These are phyloP conservation scores for Argentina anserina DNA, from an alignment of 306 rosid species.

Conservation along the genomic window DNA sequence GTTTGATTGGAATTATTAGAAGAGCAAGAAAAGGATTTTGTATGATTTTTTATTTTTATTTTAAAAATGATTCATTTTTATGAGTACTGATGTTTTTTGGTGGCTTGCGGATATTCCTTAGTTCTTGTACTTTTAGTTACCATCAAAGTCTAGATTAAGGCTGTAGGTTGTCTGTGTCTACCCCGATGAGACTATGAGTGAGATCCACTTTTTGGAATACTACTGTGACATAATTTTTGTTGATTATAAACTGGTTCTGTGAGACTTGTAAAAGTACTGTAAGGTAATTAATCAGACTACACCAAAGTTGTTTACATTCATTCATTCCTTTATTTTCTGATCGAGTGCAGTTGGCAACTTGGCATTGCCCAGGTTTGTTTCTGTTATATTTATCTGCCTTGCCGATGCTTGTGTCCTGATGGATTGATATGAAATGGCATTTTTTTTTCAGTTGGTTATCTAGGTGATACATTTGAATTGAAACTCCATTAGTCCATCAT, in stretches of 20 bases:
- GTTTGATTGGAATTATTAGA: not conserved
- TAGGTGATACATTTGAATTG: not conserved
- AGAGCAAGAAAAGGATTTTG: not conserved
- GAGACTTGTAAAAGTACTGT: not conserved
- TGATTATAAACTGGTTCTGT: not conserved
- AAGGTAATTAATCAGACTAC: not conserved
- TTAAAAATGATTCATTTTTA: too few relatives aligned
- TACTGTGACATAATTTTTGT: not conserved
- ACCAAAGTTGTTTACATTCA: not conserved
- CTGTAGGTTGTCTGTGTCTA: slow-evolving; percentile 5
- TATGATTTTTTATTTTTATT: too few relatives aligned
- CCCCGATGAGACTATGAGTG: not conserved
- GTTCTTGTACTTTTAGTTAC: not conserved
- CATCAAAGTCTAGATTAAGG: not conserved
- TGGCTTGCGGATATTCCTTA: not conserved
- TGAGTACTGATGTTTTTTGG: not conserved
- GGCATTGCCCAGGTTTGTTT: not conserved
- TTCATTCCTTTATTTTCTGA: not conserved
- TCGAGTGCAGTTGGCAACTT: not conserved
- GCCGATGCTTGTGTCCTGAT: not conserved
- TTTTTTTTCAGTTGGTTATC: not conserved
- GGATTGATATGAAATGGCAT: not conserved
- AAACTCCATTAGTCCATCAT: not conserved
- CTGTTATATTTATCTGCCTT: not conserved
- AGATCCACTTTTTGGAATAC: not conserved